phyloP scores from a whole-genome alignment of 2,329 filamentous ascomycete genomes.

The Daldinia sp. region DNA sequence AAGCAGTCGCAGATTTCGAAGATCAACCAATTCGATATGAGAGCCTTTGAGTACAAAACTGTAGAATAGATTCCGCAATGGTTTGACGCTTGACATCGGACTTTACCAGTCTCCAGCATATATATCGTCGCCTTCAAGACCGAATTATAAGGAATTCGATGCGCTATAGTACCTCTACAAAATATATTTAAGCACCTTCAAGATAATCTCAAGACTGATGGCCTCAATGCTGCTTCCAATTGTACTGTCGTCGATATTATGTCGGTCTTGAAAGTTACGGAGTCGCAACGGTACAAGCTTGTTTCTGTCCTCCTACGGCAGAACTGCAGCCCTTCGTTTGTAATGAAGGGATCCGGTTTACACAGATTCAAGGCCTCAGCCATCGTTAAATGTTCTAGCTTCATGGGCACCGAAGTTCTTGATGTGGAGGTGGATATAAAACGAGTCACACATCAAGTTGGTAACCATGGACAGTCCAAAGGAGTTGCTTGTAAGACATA shows the following conservation, averaged over 20 bases:
- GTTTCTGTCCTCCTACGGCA: neutral
- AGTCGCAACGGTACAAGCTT: no score
- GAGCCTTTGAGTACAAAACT: neutral
- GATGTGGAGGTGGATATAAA: conserved; percentile 1
- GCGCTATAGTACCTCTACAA: neutral
- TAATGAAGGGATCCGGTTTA: neutral
- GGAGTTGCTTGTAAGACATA: no score
- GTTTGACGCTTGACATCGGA: neutral
- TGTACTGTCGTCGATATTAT: neutral
- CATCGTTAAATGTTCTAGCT: neutral
- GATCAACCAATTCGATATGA: neutral
- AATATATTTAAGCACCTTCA: neutral
- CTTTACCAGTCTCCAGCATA: neutral
- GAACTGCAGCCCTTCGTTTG: neutral
- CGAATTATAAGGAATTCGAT: neutral
- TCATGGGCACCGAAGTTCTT: neutral
- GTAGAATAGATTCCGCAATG: neutral
- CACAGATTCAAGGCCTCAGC: neutral
- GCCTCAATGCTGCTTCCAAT: neutral
- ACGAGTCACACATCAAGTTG: no score
- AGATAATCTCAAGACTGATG: neutral
- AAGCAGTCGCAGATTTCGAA: neutral
- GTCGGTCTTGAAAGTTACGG: neutral
- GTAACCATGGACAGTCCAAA: no score
- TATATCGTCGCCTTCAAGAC: neutral